phyloP scores from a whole-genome alignment of 2,329 filamentous ascomycete genomes.

The Fusarium xylarioides region DNA sequence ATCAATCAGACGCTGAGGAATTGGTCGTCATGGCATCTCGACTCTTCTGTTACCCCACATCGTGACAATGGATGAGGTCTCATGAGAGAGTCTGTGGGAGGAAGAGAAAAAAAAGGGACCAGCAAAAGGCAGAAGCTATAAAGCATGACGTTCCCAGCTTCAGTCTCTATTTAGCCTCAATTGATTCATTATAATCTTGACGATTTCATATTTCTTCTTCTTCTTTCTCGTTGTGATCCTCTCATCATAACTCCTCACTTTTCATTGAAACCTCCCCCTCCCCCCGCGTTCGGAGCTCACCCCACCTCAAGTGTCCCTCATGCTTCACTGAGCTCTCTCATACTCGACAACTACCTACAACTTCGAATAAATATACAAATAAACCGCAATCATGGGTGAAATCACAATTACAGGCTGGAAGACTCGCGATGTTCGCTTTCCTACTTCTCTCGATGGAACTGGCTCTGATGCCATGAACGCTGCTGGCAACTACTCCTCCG shows the following conservation, averaged over 20 bases:
- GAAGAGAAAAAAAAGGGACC: neutral
- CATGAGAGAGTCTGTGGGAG: conserved; percentile 21
- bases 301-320: conserved; percentile 28
- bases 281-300: conserved; percentile 36
- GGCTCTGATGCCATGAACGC: conserved; percentile 97
- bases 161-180: conserved; percentile 12
- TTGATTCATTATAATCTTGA: neutral
- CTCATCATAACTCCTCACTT: conserved; percentile 4
- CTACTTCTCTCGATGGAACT: conserved; percentile 96
- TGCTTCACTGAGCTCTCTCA: conserved; percentile 18
- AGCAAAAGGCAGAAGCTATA: conserved; percentile 20
- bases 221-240: neutral
- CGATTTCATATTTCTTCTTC: neutral
- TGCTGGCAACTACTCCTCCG: conserved; percentile 89
- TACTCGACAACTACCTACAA: neutral
- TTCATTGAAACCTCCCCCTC: conserved; percentile 17
- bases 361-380: neutral
- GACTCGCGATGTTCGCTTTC: conserved; percentile 80
- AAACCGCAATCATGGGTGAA: conserved; percentile 49
- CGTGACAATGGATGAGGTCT: conserved; percentile 18
- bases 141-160: conserved; percentile 24
- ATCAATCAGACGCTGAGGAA: conserved; percentile 31
- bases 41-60: conserved; percentile 36
- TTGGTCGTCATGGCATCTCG: conserved; percentile 30
- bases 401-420: conserved; percentile 77